Percentiles rank a stretch among this genome's conserved stretches.
phyloP scores from a whole-genome alignment of 305 asterid genomes.

The Fraxinus paxiana region DNA sequence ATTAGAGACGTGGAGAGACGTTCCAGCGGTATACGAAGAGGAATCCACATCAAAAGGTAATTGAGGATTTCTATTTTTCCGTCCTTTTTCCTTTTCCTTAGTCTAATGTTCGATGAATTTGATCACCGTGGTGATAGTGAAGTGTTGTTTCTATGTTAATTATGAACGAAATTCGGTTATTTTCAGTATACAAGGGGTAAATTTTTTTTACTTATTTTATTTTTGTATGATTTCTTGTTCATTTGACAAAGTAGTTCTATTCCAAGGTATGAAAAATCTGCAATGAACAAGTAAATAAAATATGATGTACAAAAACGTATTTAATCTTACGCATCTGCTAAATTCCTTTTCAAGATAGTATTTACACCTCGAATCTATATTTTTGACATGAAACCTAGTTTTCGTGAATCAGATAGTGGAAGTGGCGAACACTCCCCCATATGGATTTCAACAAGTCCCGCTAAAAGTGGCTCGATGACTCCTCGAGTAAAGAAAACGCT shows the following conservation, averaged over 20 bases:
- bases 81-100: background rate
- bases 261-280: background rate
- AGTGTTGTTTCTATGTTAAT: background rate
- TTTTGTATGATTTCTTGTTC: background rate
- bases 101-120: background rate
- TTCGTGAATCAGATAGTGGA: background rate
- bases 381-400: background rate
- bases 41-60: slow-evolving; percentile 57
- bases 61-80: background rate
- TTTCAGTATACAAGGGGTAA: background rate
- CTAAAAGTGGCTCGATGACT: slow-evolving; percentile 30
- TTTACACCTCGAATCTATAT: background rate
- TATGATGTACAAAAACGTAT: background rate
- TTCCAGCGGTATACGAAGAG: slow-evolving; percentile 42
- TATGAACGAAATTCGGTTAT: background rate
- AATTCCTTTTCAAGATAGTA: background rate
- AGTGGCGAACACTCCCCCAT: slow-evolving; percentile 33
- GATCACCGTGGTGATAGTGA: background rate
- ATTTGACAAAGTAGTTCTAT: background rate
- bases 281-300: background rate
- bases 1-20: slow-evolving; percentile 63
- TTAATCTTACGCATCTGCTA: background rate
- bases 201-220: background rate
- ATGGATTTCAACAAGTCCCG: slow-evolving; percentile 19
- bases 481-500: slow-evolving; percentile 36